Percentiles rank a stretch among this genome's conserved stretches.
phyloP scores from a whole-genome alignment of 2,329 filamentous ascomycete genomes.

The Emmonsiellopsis sp. region DNA sequence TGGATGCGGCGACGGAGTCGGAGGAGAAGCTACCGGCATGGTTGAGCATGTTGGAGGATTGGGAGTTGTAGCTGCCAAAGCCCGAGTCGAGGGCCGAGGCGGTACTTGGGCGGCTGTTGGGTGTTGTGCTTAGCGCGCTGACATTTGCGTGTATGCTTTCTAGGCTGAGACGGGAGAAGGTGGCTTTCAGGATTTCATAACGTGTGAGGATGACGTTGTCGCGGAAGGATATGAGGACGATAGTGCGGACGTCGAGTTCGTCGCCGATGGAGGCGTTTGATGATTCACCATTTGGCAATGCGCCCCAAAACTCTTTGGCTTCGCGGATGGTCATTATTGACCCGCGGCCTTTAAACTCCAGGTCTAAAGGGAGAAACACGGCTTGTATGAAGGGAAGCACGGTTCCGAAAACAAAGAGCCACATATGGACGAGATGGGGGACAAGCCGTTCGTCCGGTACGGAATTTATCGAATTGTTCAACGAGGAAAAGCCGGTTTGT shows the following conservation, averaged over 20 bases:
- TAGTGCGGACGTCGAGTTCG: conserved; percentile 73
- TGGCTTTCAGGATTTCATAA: conserved; percentile 78
- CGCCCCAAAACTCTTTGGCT: conserved; percentile 84
- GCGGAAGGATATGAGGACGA: conserved; percentile 79
- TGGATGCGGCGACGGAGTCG: conserved; percentile 40
- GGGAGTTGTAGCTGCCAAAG: conserved; percentile 65
- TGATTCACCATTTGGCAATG: conserved; percentile 45
- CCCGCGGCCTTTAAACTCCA: conserved; percentile 83
- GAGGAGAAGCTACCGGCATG: conserved; percentile 47
- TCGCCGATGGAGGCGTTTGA: conserved; percentile 35
- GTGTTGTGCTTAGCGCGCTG: conserved; percentile 30
- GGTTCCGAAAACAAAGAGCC: conserved; percentile 84
- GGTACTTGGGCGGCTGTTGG: conserved; percentile 54
- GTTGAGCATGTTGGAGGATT: conserved; percentile 69
- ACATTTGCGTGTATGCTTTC: conserved; percentile 58
- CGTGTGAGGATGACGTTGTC: conserved; percentile 82
- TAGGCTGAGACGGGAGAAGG: conserved; percentile 80
- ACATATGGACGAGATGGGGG: conserved; percentile 81
- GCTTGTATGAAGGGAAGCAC: conserved; percentile 92
- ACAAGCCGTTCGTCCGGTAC: conserved; percentile 83
- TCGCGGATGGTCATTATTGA: conserved; percentile 67
- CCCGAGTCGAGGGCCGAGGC: conserved; percentile 65
- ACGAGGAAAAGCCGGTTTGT: conserved; percentile 66
- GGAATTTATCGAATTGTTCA: conserved; percentile 72
- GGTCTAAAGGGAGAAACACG: conserved; percentile 83